phyloP scores from a whole-genome alignment of 140 eudicot genomes.

The Erigeron philadelphicus region DNA sequence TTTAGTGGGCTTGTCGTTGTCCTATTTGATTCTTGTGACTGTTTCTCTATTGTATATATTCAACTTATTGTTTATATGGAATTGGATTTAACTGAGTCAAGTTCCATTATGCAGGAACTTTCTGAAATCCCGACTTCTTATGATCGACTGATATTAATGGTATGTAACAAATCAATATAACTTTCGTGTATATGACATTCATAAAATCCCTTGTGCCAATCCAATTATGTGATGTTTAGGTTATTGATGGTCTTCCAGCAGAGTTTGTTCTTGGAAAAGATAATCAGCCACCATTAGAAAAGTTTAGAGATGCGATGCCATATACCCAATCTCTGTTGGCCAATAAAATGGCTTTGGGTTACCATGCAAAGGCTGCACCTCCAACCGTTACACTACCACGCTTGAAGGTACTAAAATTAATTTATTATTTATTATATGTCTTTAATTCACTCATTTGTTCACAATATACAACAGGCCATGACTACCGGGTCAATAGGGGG shows the following conservation, averaged over 20 bases:
- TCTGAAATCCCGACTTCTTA: conserved; percentile 57
- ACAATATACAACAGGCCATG: conserved; percentile 58
- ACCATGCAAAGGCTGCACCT: conserved; percentile 94
- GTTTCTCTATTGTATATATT: neutral
- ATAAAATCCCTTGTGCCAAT: conserved; percentile 9
- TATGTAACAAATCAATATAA: conserved; percentile 17
- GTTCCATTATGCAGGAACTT: conserved; percentile 54
- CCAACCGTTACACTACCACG: conserved; percentile 98
- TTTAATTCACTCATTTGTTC: conserved; percentile 5
- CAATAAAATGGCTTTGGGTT: conserved; percentile 55
- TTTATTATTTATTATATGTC: neutral
- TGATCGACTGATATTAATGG: conserved; percentile 75
- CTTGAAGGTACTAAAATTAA: conserved; percentile 52
- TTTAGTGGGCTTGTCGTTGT: neutral
- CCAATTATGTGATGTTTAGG: conserved; percentile 47
- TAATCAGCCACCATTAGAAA: conserved; percentile 54
- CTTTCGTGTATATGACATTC: no score
- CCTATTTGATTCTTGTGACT: neutral
- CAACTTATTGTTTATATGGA: conserved; percentile 4
- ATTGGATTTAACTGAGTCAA: conserved; percentile 4
- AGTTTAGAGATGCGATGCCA: conserved; percentile 68
- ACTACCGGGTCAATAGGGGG: conserved; percentile 83
- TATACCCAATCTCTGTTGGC: conserved; percentile 79
- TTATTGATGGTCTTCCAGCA: conserved; percentile 96
- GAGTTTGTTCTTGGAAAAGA: conserved; percentile 88